Conservation (phyloP, 176 grass and related monocot species). For the Avena atlantica region DNA sequence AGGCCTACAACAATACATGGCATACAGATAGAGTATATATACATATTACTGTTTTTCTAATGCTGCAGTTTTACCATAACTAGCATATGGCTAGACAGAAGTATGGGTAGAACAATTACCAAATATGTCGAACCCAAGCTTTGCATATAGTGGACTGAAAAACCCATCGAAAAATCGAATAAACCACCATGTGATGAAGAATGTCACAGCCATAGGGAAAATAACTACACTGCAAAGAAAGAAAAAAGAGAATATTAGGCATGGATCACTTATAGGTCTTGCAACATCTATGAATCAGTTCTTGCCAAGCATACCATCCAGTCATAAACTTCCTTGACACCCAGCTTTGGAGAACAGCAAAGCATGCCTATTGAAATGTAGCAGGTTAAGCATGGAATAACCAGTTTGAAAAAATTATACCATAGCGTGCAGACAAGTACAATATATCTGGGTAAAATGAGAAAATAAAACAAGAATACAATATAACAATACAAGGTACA, state of each 20-base stretch:
- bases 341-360: slow-evolving; percentile 97
- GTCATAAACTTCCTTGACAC: slow-evolving; percentile 98
- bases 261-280: background rate
- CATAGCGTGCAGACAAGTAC: background rate
- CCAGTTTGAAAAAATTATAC: background rate
- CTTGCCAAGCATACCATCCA: slow-evolving; percentile 69
- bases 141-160: slow-evolving; percentile 97
- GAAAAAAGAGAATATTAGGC: slow-evolving; percentile 27
- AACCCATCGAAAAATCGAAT: slow-evolving; percentile 99
- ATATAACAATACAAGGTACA: background rate
- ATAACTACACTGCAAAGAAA: slow-evolving; percentile 79
- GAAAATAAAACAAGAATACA: background rate
- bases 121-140: slow-evolving; percentile 91
- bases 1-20: background rate
- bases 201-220: slow-evolving; percentile 95
- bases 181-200: slow-evolving; percentile 99
- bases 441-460: slow-evolving; percentile 7
- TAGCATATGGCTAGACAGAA: slow-evolving; percentile 32
- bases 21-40: background rate
- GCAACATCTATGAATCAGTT: slow-evolving; percentile 24
- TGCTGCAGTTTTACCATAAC: slow-evolving; percentile 13
- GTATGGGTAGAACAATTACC: slow-evolving; percentile 53
- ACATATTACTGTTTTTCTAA: background rate
- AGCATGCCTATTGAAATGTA: slow-evolving; percentile 72
- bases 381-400: slow-evolving; percentile 28